Conservation (phyloP, 2,329 filamentous ascomycete species). For the Coleophoma cylindrospora region DNA sequence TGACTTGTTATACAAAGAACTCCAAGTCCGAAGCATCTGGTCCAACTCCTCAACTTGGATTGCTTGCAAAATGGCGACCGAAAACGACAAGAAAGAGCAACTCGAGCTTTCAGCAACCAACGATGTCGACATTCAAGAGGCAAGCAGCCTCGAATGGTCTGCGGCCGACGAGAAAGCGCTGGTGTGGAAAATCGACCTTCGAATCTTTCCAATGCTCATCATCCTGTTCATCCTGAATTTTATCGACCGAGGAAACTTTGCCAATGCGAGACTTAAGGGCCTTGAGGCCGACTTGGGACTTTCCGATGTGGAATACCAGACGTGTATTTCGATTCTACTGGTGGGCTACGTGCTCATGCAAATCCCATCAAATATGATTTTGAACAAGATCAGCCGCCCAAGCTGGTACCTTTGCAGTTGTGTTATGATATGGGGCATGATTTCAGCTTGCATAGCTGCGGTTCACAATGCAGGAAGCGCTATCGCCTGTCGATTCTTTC, state of each 20-base stretch:
- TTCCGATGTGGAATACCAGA: conserved; percentile 54
- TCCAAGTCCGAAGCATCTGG: too few relatives aligned
- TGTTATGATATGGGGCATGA: conserved; percentile 57
- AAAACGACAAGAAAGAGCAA: background rate
- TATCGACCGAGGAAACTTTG: conserved; percentile 64
- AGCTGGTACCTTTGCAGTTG: conserved; percentile 43
- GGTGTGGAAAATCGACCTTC: conserved; percentile 2
- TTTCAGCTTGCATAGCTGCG: conserved; percentile 52
- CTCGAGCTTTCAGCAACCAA: background rate
- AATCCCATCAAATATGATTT: conserved; percentile 52
- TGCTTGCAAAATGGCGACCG: background rate
- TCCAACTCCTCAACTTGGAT: too few relatives aligned
- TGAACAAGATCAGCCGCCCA: conserved; percentile 47
- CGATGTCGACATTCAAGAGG: background rate
- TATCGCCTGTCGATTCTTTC: conserved; percentile 51
- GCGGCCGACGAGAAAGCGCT: background rate
- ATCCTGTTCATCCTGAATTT: conserved; percentile 77
- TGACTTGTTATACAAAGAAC: too few relatives aligned
- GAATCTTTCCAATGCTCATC: conserved; percentile 47
- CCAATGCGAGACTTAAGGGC: conserved; percentile 59
- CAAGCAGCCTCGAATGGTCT: background rate
- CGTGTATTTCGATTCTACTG: conserved; percentile 59
- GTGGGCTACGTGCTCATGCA: conserved; percentile 64
- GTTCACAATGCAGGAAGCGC: conserved; percentile 47
- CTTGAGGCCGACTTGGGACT: conserved; percentile 56